Conservation (phyloP, 306 rosid genomes). For the Sicyos edulis region DNA sequence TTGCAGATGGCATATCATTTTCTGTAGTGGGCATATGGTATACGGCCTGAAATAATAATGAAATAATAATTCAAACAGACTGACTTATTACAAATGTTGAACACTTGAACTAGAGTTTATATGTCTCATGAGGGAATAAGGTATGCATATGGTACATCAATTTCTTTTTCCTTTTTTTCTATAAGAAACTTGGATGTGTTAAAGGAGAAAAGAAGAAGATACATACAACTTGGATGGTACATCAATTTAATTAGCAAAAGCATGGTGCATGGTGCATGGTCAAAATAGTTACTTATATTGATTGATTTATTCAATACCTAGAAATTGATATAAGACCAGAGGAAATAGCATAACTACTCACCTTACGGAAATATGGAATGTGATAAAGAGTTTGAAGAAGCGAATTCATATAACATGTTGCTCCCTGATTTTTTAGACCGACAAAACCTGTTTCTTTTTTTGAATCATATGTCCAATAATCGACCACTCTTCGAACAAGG, state of each 20-base stretch:
- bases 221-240: background rate
- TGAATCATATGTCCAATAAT: constrained; percentile 81
- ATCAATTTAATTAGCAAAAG: constrained; percentile 12
- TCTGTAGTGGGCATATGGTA: constrained; percentile 94
- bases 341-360: constrained; percentile 22
- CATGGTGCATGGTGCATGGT: background rate
- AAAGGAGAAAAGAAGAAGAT: background rate
- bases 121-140: background rate
- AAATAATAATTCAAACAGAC: constrained; percentile 30
- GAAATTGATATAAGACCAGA: constrained; percentile 4
- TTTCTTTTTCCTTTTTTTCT: too few relatives aligned
- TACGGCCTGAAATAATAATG: constrained; percentile 72
- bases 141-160: background rate
- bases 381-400: constrained; percentile 81
- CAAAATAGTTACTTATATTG: background rate
- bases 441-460: constrained; percentile 90
- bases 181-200: too few relatives aligned
- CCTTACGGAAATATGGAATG: constrained; percentile 88
- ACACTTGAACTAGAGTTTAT: background rate
- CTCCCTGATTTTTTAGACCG: constrained; percentile 92
- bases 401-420: constrained; percentile 89
- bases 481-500: constrained; percentile 72
- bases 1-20: constrained; percentile 79
- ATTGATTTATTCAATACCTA: constrained; percentile 18
- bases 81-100: background rate